These are phyloP conservation scores for Pseudogymnoascus pannorum DNA, from an alignment of 2,329 filamentous ascomycete species.

Conservation along the genomic window DNA sequence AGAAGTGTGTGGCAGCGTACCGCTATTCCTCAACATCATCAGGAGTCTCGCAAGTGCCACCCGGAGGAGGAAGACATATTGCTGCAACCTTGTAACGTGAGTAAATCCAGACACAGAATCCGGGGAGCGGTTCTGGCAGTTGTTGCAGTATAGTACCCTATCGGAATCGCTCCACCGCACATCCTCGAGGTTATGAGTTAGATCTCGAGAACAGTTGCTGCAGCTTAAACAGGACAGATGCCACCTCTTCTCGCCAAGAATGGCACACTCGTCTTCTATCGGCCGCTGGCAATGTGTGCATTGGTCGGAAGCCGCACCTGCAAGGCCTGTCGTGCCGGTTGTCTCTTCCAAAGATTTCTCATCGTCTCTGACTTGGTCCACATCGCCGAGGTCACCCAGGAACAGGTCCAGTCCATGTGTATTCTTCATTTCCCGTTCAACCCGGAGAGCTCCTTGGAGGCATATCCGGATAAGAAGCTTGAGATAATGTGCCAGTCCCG, in stretches of 20 bases:
- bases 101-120: constrained; percentile 56
- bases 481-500: constrained; percentile 90
- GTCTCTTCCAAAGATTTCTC: constrained; percentile 63
- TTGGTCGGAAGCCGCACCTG: constrained; percentile 73
- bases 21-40: constrained; percentile 76
- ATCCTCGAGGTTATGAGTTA: constrained; percentile 61
- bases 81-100: constrained; percentile 76
- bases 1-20: constrained; percentile 67
- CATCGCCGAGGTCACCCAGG: constrained; percentile 71
- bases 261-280: constrained; percentile 89
- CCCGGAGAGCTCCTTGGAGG: constrained; percentile 81
- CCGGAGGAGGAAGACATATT: constrained; percentile 87
- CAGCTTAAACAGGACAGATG: constrained; percentile 72
- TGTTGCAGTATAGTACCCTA: constrained; percentile 62
- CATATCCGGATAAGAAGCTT: constrained; percentile 97
- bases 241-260: constrained; percentile 68
- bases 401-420: constrained; percentile 74
- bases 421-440: constrained; percentile 75
- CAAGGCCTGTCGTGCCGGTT: constrained; percentile 57
- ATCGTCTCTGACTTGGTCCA: constrained; percentile 69
- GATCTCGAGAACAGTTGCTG: constrained; percentile 62
- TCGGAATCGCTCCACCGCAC: constrained; percentile 64
- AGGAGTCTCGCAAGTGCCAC: constrained; percentile 86
- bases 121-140: constrained; percentile 52
- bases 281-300: constrained; percentile 75